Evolutionary conservation across 106 monocot species (phyloP).

Genomic region (Triglochin maritima): DNA sequence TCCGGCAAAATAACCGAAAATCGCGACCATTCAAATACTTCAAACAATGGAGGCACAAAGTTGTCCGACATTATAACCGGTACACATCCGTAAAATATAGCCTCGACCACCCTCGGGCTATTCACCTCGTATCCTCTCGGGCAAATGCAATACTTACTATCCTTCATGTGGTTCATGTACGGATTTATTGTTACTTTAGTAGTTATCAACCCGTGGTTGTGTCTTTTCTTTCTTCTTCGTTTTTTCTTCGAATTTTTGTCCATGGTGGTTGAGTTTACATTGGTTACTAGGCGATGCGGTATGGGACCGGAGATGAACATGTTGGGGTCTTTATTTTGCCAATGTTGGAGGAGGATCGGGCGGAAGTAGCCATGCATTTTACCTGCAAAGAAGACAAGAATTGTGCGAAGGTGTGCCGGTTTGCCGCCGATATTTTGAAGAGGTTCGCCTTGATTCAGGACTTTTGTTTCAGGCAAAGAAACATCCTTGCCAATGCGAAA

Average conservation of each 20-base stretch:
- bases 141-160: slow-evolving; percentile 64
- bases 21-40: slow-evolving; percentile 55
- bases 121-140: slow-evolving; percentile 62
- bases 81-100: slow-evolving; percentile 47
- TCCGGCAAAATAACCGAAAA: slow-evolving; percentile 46
- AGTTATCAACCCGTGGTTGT: background rate
- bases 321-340: slow-evolving; percentile 38
- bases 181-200: slow-evolving; percentile 1
- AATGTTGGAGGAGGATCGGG: slow-evolving; percentile 7
- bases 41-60: slow-evolving; percentile 64
- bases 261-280: too few relatives aligned
- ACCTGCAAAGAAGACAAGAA: slow-evolving; percentile 18
- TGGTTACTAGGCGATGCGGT: background rate
- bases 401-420: slow-evolving; percentile 5
- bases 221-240: background rate
- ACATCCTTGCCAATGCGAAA: slow-evolving; percentile 19
- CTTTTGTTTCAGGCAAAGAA: slow-evolving; percentile 20
- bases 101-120: slow-evolving; percentile 51
- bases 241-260: too few relatives aligned
- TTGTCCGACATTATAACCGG: slow-evolving; percentile 49
- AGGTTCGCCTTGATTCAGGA: slow-evolving; percentile 1
- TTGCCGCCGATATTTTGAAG: slow-evolving; percentile 4
- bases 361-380: slow-evolving; percentile 26
- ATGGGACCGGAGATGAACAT: slow-evolving; percentile 35
- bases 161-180: slow-evolving; percentile 57